Evolutionary conservation across 2,329 filamentous ascomycete genomes (phyloP).

Genomic region (Xylaria multiplex): DNA sequence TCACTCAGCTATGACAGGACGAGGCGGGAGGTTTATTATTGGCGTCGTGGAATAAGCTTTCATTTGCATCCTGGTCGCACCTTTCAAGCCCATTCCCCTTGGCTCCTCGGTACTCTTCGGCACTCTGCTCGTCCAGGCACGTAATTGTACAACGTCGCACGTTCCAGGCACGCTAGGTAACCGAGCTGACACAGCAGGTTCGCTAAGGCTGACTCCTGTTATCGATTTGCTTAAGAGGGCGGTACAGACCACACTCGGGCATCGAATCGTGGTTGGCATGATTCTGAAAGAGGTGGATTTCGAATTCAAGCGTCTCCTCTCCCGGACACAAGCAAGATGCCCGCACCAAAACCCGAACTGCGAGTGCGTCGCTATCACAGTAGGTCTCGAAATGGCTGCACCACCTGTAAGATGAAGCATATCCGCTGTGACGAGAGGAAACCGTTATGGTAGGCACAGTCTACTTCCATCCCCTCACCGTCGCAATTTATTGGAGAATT

Average conservation of each 20-base stretch:
- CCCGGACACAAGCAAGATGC: constrained; percentile 33
- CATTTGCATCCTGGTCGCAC: constrained; percentile 26
- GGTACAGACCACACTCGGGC: constrained; percentile 28
- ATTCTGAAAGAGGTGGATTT: constrained; percentile 30
- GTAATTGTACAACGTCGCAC: constrained; percentile 28
- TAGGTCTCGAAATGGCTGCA: constrained; percentile 44
- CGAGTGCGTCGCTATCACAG: constrained; percentile 43
- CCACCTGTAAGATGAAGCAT: constrained; percentile 44
- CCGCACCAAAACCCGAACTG: constrained; percentile 40
- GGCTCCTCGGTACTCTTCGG: constrained; percentile 25
- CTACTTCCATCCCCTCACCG: constrained; percentile 26
- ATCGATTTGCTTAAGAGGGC: constrained; percentile 36
- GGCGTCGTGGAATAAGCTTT: constrained; percentile 35
- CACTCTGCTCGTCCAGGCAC: constrained; percentile 3
- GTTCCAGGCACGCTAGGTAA: constrained; percentile 16
- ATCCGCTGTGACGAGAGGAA: constrained; percentile 44
- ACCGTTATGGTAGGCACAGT: constrained; percentile 42
- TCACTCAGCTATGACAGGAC: constrained; percentile 36
- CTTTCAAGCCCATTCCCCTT: constrained; percentile 17
- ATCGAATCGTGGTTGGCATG: constrained; percentile 23
- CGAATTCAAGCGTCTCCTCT: constrained; percentile 1
- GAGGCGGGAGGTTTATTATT: constrained; percentile 36
- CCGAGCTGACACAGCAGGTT: constrained; percentile 27
- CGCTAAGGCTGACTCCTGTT: constrained; percentile 37
- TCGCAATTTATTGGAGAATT: constrained; percentile 23